These are phyloP conservation scores for Diplodia intermedia DNA, from an alignment of 2,329 filamentous ascomycete genomes.

Conservation along the genomic window DNA sequence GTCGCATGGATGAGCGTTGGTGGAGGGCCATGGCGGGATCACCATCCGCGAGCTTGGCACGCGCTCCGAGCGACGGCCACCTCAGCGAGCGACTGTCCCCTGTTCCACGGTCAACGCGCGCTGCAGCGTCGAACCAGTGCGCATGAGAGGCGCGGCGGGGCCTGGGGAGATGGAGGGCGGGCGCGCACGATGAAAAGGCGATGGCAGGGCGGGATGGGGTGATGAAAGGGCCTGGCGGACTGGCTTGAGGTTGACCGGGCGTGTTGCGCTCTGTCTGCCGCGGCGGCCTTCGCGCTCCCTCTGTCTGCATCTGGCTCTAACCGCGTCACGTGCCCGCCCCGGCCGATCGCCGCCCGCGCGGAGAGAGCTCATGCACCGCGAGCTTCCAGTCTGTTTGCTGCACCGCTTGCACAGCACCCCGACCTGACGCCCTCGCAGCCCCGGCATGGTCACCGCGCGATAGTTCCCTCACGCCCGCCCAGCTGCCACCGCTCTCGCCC, in stretches of 20 bases:
- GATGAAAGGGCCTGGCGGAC: slow-evolving; percentile 42
- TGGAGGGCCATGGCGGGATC: slow-evolving; percentile 37
- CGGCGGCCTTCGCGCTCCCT: slow-evolving; percentile 13
- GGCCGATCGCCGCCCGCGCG: slow-evolving; percentile 24
- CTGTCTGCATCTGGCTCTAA: background rate
- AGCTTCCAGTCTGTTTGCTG: slow-evolving; percentile 9
- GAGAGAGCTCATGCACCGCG: slow-evolving; percentile 3
- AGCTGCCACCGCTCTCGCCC: background rate
- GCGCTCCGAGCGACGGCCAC: slow-evolving; percentile 43
- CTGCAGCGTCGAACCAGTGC: slow-evolving; percentile 45
- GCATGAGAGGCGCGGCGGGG: slow-evolving; percentile 48
- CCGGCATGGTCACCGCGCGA: slow-evolving; percentile 29
- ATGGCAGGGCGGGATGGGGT: slow-evolving; percentile 41
- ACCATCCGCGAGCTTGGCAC: slow-evolving; percentile 43
- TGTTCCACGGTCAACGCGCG: slow-evolving; percentile 52
- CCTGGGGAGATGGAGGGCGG: slow-evolving; percentile 37
- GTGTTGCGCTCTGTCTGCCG: slow-evolving; percentile 14
- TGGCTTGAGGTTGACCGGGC: slow-evolving; percentile 8
- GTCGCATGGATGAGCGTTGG: slow-evolving; percentile 51
- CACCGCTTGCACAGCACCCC: background rate
- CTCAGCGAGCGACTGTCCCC: slow-evolving; percentile 47
- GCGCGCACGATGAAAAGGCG: slow-evolving; percentile 45
- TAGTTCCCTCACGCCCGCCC: slow-evolving; percentile 9
- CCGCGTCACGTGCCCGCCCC: slow-evolving; percentile 8
- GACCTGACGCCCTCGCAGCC: background rate